A percentile compares a stretch with the other conserved stretches of the same genome.
Evolutionary conservation across 371 early-diverging fungal species (phyloP).

Genomic region (Parasitella parasitica): DNA sequence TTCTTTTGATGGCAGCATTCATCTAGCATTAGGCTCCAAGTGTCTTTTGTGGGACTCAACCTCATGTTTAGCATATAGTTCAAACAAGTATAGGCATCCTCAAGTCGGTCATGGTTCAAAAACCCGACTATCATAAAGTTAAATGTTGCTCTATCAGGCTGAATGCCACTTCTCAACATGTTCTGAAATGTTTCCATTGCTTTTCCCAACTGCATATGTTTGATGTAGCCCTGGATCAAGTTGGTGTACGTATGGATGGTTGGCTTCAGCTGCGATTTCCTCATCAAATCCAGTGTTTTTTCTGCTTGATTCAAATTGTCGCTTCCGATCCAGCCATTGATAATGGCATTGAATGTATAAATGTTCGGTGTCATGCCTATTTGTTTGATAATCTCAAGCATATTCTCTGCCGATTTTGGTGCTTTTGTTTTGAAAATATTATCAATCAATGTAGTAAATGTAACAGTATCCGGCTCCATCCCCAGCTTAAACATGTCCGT

Average conservation of each 20-base stretch:
- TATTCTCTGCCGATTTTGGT: slow-evolving; percentile 26
- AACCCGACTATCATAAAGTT: slow-evolving; percentile 47
- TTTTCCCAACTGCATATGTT: slow-evolving; percentile 26
- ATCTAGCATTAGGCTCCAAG: slow-evolving; percentile 35
- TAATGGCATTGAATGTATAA: slow-evolving; percentile 46
- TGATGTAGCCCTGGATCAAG: slow-evolving; percentile 44
- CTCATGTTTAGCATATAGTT: slow-evolving; percentile 30
- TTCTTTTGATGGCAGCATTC: slow-evolving; percentile 25
- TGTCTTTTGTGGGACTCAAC: slow-evolving; percentile 40
- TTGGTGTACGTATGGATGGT: slow-evolving; percentile 50
- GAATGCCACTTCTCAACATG: slow-evolving; percentile 21
- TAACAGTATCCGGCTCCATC: slow-evolving; percentile 42
- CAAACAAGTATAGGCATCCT: slow-evolving; percentile 39
- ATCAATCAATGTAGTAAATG: slow-evolving; percentile 45
- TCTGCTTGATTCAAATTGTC: slow-evolving; percentile 38
- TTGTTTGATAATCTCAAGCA: slow-evolving; percentile 23
- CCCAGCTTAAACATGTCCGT: slow-evolving; percentile 36
- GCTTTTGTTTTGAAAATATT: slow-evolving; percentile 30
- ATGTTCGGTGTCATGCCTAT: slow-evolving; percentile 43
- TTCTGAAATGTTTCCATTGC: slow-evolving; percentile 40
- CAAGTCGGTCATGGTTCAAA: slow-evolving; percentile 29
- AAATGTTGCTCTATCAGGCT: slow-evolving; percentile 47
- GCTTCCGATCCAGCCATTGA: slow-evolving; percentile 39
- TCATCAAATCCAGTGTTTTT: slow-evolving; percentile 23
- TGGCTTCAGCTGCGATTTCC: slow-evolving; percentile 19